Base-by-base conservation (phyloP, 139 green algal species). In the Diplosphaera chodatii region DNA sequence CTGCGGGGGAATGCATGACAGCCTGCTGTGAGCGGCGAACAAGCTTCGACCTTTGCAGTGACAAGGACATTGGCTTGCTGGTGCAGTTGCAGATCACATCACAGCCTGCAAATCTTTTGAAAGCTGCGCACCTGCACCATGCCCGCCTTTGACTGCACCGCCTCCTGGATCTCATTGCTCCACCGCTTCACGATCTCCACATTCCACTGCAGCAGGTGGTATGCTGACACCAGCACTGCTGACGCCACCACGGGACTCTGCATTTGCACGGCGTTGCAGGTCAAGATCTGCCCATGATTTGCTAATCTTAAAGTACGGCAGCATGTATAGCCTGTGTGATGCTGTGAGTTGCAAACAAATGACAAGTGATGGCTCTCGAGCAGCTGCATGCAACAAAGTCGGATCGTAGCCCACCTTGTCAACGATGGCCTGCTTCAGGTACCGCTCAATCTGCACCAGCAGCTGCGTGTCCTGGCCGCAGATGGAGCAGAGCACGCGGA, bases 341-440 rank as follows among this genome's bases (percentile, higher is more conserved):
- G n/a, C n/a, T n/a, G n/a, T n/a, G n/a, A n/a, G n/a, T n/a, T n/a
- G n/a, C n/a, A n/a, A n/a, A n/a, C n/a, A n/a, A n/a, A n/a, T n/a
- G n/a, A n/a, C n/a, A n/a, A n/a, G n/a, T n/a, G n/a, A n/a, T n/a
- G n/a, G n/a, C n/a, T n/a, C n/a, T n/a, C n/a, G n/a, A n/a, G n/a
- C n/a, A n/a, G n/a, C 82, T 28, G 68, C 79, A 25, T 89, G 84
- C 28, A 96, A 88, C 1, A 92, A 81, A 4, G 86, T 67, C 31
- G 83, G 85, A 74, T 13, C 37, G 10, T 21, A 21, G 48, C 48
- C 3, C 16, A 59, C 48, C 48, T 98, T 97, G 83, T 99, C 95
- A 67, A 99, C 95, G 25, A 99, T 86, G 0, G 94, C 95, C 81
- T 99, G 95, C 86, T 98, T 99, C 22, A 99, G 83, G 74, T 97